Evolutionary conservation across 495 filamentous ascomycete genomes (phyloP), one percentile per base, ranked within the genome.

Genomic region (Patellaria atrata): DNA sequence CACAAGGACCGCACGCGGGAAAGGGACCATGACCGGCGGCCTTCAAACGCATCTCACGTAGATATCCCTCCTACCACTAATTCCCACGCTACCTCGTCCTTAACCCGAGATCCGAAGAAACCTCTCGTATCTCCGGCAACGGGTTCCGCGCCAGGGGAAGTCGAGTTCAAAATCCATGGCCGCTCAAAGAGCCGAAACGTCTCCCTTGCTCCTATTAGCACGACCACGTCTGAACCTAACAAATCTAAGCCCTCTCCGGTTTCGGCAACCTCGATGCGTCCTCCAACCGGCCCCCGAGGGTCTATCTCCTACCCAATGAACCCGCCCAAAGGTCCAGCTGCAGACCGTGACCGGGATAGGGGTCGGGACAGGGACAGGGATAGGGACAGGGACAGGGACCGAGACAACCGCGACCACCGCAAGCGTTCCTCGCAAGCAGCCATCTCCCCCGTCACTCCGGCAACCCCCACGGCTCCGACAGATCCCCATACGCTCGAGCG

Each of bases 401-500:
- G n/a, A n/a, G 11, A 8, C 12, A 29, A 33, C 7, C 33, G 38
- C 12, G 18, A 27, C 30, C 28, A 40, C 12, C 27, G 35, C 11
- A 41, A 41, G 27, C 37, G 33, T 18, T 27, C 38, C 32, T 33
- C 31, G 30, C 30, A 18, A 21, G 15, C 13, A 29, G 13, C 17
- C 21, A 19, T 8, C 19, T 14, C 30, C 20, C 21, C 25, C 15
- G 17, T 18, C 16, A 27, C 29, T 4, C 34, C 27, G 15, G 10
- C 32, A 27, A 23, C 43, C 2, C 19, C 41, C 5, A 25, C 38
- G 4, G 43, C 48, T 15, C 15, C 37, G 17, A 24, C 2, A 12
- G 78, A 93, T 50, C 73, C 76, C 0, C 75, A 86, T 46, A 77
- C 78, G 0, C 59, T 77, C 1, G 83, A 87, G 49, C 75, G 83